phyloP scores from a whole-genome alignment of 2,329 filamentous ascomycete species.

The Epichloe festucae region DNA sequence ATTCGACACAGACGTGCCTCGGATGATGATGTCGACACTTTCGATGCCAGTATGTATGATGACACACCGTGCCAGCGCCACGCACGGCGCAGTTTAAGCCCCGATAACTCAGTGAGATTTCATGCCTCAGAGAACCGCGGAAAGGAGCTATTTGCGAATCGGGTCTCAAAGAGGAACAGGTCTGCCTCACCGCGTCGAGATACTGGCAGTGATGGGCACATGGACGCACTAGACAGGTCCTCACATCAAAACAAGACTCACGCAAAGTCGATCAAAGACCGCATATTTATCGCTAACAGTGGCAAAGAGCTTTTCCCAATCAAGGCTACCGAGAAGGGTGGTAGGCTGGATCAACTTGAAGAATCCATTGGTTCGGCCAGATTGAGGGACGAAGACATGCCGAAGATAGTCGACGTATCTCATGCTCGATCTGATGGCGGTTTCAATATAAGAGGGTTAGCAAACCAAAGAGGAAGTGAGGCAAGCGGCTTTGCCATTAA shows the following conservation, averaged over 20 bases:
- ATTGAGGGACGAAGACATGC: slow-evolving; percentile 24
- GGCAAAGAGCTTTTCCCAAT: slow-evolving; percentile 28
- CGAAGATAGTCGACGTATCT: slow-evolving; percentile 47
- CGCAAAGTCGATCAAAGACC: slow-evolving; percentile 22
- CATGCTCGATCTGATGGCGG: slow-evolving; percentile 27
- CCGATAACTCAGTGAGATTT: slow-evolving; percentile 16
- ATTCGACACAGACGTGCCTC: slow-evolving; percentile 26
- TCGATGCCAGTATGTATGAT: slow-evolving; percentile 73
- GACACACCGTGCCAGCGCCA: slow-evolving; percentile 36
- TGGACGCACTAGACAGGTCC: slow-evolving; percentile 20
- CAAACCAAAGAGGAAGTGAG: slow-evolving; percentile 30
- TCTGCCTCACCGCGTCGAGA: slow-evolving; percentile 39
- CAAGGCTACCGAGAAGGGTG: slow-evolving; percentile 15
- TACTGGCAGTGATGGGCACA: slow-evolving; percentile 27
- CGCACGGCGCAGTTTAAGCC: slow-evolving; percentile 14
- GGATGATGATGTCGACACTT: slow-evolving; percentile 40
- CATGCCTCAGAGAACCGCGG: slow-evolving; percentile 29
- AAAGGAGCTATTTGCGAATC: slow-evolving; percentile 51
- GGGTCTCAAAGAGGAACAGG: slow-evolving; percentile 25
- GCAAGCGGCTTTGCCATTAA: slow-evolving; percentile 52
- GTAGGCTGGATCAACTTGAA: slow-evolving; percentile 26
- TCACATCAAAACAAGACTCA: slow-evolving; percentile 21
- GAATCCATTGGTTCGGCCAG: slow-evolving; percentile 25
- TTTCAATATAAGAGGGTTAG: slow-evolving; percentile 49
- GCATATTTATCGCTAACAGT: slow-evolving; percentile 17